Percentiles rank a stretch among this genome's conserved stretches.
Conservation (phyloP, 2,329 filamentous ascomycete genomes). For the Scorias spongiosa region DNA sequence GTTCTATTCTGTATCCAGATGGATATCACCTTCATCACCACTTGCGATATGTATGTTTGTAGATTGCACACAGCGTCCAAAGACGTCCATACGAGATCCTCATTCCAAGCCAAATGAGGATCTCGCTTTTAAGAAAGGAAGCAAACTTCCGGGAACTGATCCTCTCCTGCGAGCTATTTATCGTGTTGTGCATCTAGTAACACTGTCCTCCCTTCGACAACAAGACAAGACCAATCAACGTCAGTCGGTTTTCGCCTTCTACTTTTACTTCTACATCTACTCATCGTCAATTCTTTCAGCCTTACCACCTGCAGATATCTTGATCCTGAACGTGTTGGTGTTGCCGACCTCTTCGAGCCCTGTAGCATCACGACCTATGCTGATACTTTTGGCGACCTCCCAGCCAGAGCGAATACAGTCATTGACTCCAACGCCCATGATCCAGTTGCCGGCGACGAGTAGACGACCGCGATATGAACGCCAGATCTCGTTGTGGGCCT, state of each 20-base stretch:
- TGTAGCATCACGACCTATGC: conserved; percentile 15
- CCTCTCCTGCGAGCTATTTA: no score
- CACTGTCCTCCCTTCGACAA: no score
- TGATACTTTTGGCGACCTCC: conserved; percentile 33
- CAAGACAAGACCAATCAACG: no score
- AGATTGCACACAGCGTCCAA: no score
- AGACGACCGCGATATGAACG: conserved; percentile 46
- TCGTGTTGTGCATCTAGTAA: no score
- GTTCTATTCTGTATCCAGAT: no score
- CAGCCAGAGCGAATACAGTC: conserved; percentile 41
- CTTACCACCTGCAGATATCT: neutral
- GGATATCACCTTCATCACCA: no score
- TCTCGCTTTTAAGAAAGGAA: no score
- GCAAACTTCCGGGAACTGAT: no score
- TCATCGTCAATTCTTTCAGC: conserved; percentile 1
- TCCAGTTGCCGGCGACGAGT: conserved; percentile 41
- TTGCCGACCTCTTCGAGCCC: conserved; percentile 19
- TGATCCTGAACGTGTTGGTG: neutral
- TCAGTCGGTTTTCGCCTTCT: neutral
- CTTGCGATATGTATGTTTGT: no score
- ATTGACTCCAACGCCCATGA: conserved; percentile 34
- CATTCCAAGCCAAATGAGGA: no score
- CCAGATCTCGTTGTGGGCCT: conserved; percentile 40
- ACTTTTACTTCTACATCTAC: neutral
- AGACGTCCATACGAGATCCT: no score